A percentile compares a stretch with the other conserved stretches of the same genome.
Evolutionary conservation across 2,329 filamentous ascomycete genomes (phyloP).

Genomic region (Hypoxylon sp.): DNA sequence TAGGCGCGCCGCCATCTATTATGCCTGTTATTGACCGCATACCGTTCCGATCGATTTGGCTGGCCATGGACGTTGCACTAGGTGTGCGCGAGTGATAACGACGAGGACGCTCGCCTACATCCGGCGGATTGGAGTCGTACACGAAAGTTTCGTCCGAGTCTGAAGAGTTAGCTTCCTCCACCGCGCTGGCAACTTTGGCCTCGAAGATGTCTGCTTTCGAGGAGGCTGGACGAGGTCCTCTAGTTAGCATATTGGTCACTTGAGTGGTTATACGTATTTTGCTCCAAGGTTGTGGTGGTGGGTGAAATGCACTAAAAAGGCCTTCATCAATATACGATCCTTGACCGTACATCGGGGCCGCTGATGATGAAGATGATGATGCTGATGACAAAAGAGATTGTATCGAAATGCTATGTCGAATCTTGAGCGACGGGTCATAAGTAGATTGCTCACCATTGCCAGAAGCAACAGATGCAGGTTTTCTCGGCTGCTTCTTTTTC

Average conservation of each 20-base stretch:
- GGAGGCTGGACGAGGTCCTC: slow-evolving; percentile 72
- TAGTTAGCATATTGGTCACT: slow-evolving; percentile 64
- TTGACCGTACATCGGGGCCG: slow-evolving; percentile 56
- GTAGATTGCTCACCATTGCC: slow-evolving; percentile 76
- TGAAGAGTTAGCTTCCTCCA: slow-evolving; percentile 95
- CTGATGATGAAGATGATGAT: slow-evolving; percentile 52
- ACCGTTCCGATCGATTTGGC: slow-evolving; percentile 74
- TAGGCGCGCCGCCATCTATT: slow-evolving; percentile 69
- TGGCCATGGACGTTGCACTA: slow-evolving; percentile 87
- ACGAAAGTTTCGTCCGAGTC: slow-evolving; percentile 99
- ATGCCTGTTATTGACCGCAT: slow-evolving; percentile 77
- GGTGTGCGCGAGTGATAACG: slow-evolving; percentile 95
- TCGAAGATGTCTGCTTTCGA: slow-evolving; percentile 99
- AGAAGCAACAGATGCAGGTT: slow-evolving; percentile 78
- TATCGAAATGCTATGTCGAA: slow-evolving; percentile 61
- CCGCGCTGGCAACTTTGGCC: slow-evolving; percentile 93
- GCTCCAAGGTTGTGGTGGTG: slow-evolving; percentile 46
- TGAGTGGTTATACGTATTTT: slow-evolving; percentile 56
- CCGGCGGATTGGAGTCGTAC: slow-evolving; percentile 96
- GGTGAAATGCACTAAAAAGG: slow-evolving; percentile 43
- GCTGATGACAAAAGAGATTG: slow-evolving; percentile 52
- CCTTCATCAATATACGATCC: slow-evolving; percentile 53
- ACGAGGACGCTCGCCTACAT: slow-evolving; percentile 72
- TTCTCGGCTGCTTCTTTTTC: slow-evolving; percentile 84
- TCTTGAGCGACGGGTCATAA: slow-evolving; percentile 52